phyloP scores from a whole-genome alignment of 148 eudicot genomes.

The Diospyros kaki region DNA sequence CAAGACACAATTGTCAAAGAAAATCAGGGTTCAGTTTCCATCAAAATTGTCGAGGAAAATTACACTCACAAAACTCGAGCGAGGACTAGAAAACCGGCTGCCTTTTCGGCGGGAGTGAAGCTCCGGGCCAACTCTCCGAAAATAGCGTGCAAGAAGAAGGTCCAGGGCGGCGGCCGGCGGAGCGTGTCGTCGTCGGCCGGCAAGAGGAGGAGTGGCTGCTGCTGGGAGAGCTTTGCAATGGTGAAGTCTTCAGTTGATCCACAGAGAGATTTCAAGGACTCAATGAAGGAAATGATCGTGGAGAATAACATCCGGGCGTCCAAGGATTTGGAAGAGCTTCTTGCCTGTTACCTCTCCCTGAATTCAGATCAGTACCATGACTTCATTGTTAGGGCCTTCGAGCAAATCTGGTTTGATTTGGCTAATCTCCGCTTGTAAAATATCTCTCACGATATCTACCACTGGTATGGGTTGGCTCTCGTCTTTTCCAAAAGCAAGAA shows the following conservation, averaged over 20 bases:
- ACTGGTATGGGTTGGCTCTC: too few species aligned
- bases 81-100: slow-evolving; percentile 17
- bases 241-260: slow-evolving; percentile 59
- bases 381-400: slow-evolving; percentile 55
- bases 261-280: slow-evolving; percentile 52
- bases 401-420: slow-evolving; percentile 60
- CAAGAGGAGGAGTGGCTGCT: slow-evolving; percentile 15
- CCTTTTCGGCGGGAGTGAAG: slow-evolving; percentile 19
- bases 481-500: too few species aligned
- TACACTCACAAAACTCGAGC: slow-evolving; percentile 1
- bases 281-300: slow-evolving; percentile 67
- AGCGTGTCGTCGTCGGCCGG: background rate
- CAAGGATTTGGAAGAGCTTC: slow-evolving; percentile 60
- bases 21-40: background rate
- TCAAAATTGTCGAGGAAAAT: slow-evolving; percentile 18
- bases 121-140: slow-evolving; percentile 30
- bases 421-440: slow-evolving; percentile 13
- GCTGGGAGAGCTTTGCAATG: slow-evolving; percentile 41
- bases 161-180: slow-evolving; percentile 14
- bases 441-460: background rate
- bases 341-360: slow-evolving; percentile 60
- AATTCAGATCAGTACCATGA: slow-evolving; percentile 54
- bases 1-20: background rate
- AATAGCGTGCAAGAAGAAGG: slow-evolving; percentile 16
- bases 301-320: slow-evolving; percentile 46